phyloP scores from a whole-genome alignment of 2,329 filamentous ascomycete species.

The Penicillium sp. region DNA sequence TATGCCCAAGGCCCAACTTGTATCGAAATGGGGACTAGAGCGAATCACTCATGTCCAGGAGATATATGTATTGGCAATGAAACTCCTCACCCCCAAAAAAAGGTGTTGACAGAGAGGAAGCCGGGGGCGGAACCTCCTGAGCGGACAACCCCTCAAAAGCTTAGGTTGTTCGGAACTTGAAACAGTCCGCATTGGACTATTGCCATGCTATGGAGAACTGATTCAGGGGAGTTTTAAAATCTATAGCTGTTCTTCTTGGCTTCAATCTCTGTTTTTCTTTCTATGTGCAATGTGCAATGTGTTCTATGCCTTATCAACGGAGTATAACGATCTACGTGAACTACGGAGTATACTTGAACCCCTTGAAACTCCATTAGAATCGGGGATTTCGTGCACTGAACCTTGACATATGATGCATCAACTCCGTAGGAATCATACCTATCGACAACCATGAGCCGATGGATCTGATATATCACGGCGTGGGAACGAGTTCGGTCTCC shows the following conservation, averaged over 20 bases:
- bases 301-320: no score
- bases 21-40: not conserved
- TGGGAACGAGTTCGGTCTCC: not conserved
- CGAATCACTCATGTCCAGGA: not conserved
- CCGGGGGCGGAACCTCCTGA: not conserved
- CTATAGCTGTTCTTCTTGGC: not conserved
- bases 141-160: not conserved
- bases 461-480: no score
- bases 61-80: not conserved
- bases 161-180: not conserved
- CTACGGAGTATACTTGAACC: no score
- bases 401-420: not conserved
- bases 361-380: no score
- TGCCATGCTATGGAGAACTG: not conserved
- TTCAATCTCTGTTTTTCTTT: not conserved
- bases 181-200: not conserved
- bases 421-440: not conserved
- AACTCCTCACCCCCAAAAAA: not conserved
- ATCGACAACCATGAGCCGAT: not conserved
- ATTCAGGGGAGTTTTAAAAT: slow-evolving; percentile 1
- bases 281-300: not conserved
- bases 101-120: not conserved
- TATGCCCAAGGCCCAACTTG: not conserved
- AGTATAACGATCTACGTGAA: not conserved
- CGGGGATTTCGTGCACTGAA: not conserved